Evolutionary conservation across 1,284 basidiomycete species (phyloP).

Genomic region (Cutaneotrichosporon sp.): DNA sequence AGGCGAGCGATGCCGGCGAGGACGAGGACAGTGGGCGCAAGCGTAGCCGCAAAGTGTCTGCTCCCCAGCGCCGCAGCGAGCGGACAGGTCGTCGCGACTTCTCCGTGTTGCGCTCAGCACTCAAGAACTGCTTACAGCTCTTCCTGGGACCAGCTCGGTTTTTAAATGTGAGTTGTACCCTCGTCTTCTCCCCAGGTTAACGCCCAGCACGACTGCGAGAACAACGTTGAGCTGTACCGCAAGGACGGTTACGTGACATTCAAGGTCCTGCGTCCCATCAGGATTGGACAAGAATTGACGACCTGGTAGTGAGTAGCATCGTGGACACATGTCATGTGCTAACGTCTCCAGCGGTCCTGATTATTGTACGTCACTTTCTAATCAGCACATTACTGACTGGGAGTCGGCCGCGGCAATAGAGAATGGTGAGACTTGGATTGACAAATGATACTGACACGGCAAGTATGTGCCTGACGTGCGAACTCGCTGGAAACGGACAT

Average conservation of each 20-base stretch:
- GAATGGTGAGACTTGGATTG: conserved; percentile 38
- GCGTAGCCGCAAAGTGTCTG: background rate
- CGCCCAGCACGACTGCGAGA: conserved; percentile 50
- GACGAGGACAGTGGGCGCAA: conserved; percentile 4
- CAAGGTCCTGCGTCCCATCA: conserved; percentile 36
- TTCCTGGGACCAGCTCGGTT: conserved; percentile 53
- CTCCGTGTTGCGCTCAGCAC: conserved; percentile 48
- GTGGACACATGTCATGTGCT: background rate
- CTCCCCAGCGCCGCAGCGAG: conserved; percentile 31
- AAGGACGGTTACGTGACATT: conserved; percentile 49
- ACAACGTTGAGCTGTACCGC: conserved; percentile 48
- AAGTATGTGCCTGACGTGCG: conserved; percentile 48
- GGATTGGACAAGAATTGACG: conserved; percentile 49
- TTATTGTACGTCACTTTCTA: conserved; percentile 34
- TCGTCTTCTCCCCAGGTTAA: background rate
- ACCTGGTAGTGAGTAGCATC: conserved; percentile 46
- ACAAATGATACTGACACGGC: conserved; percentile 11
- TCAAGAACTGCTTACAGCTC: conserved; percentile 45
- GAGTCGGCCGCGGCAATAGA: conserved; percentile 42
- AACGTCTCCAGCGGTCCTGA: conserved; percentile 35
- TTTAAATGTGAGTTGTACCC: conserved; percentile 44
- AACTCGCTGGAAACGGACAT: conserved; percentile 23
- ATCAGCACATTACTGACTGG: conserved; percentile 7
- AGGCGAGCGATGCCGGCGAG: conserved; percentile 21
- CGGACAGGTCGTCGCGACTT: conserved; percentile 48